A percentile compares a stretch with the other conserved stretches of the same genome.
Evolutionary conservation across 345 rosid genomes (phyloP).

Genomic region (Anastatica hierochuntica): DNA sequence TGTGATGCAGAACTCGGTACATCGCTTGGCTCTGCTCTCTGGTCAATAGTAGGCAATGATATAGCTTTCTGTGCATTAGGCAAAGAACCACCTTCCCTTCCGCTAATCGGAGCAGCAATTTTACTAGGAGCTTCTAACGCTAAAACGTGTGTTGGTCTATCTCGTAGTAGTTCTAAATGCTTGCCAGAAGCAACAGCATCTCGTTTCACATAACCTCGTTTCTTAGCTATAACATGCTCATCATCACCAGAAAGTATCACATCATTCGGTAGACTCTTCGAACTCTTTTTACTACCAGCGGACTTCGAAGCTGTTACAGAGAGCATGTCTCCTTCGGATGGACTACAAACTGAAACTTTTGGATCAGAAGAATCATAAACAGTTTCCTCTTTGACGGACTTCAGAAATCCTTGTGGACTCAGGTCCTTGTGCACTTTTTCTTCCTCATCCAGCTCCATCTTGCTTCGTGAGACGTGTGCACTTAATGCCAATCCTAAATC

Average conservation of each 20-base stretch:
- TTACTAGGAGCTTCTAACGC: constrained; percentile 16
- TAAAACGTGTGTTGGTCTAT: constrained; percentile 20
- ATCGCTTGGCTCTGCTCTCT: constrained; percentile 22
- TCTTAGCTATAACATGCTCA: constrained; percentile 41
- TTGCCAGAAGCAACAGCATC: constrained; percentile 8
- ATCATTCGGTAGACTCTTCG: constrained; percentile 27
- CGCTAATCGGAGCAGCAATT: constrained; percentile 15
- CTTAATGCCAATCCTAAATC: constrained; percentile 89
- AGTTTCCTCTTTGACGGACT: no score
- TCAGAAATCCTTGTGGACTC: constrained; percentile 35
- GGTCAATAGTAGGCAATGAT: constrained; percentile 30
- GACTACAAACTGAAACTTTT: constrained; percentile 18
- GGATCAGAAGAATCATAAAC: no score
- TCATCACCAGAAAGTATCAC: constrained; percentile 84
- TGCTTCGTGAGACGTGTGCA: constrained; percentile 38
- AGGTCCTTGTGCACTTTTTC: constrained; percentile 22
- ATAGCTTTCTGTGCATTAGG: constrained; percentile 26
- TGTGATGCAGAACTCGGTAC: constrained; percentile 20
- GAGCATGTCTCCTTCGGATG: constrained; percentile 33
- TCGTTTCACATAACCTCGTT: constrained; percentile 28
- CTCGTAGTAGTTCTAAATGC: constrained; percentile 4
- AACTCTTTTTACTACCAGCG: constrained; percentile 28
- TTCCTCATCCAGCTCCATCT: constrained; percentile 32
- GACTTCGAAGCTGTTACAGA: constrained; percentile 21
- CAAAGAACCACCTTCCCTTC: constrained; percentile 23